Conservation (phyloP, 164 flowering plant genomes). For the Akebia trifoliata region DNA sequence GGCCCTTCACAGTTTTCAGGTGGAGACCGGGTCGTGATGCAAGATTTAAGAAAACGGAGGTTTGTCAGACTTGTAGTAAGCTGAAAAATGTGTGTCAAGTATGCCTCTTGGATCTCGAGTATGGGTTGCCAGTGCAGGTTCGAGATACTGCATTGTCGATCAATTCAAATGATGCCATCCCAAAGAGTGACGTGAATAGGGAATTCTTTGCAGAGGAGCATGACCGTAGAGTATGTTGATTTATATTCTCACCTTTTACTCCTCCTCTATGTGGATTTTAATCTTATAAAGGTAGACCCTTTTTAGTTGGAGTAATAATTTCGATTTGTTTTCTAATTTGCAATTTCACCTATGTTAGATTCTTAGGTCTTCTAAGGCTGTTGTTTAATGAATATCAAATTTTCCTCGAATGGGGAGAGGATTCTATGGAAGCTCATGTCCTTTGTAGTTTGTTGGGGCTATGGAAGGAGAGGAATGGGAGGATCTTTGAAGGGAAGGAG, state of each 20-base stretch:
- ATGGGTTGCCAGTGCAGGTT: conserved; percentile 96
- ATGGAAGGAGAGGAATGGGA: too few relatives aligned
- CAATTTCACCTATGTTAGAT: too few relatives aligned
- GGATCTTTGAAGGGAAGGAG: too few relatives aligned
- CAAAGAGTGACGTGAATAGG: conserved; percentile 94
- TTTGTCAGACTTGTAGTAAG: conserved; percentile 93
- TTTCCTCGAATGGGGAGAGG: too few relatives aligned
- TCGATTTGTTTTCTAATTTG: neutral
- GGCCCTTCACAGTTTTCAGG: conserved; percentile 93
- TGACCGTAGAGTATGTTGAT: conserved; percentile 73
- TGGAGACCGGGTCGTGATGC: conserved; percentile 99
- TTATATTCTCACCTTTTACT: neutral
- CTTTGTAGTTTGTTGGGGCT: too few relatives aligned
- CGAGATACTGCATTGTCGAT: conserved; percentile 88
- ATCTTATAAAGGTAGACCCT: neutral
- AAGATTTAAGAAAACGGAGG: conserved; percentile 75
- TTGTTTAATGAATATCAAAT: too few relatives aligned
- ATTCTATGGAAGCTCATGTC: too few relatives aligned
- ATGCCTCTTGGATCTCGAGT: conserved; percentile 90
- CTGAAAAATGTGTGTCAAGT: conserved; percentile 97
- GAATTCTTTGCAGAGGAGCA: conserved; percentile 97
- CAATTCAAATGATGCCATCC: conserved; percentile 78
- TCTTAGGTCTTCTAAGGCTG: too few relatives aligned
- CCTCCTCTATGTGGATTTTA: neutral
- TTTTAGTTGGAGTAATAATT: neutral